A percentile compares a stretch with the other conserved stretches of the same genome.
These are phyloP conservation scores for Papiliotrema laurentii DNA, from an alignment of 1,284 basidiomycete genomes.

Conservation along the genomic window DNA sequence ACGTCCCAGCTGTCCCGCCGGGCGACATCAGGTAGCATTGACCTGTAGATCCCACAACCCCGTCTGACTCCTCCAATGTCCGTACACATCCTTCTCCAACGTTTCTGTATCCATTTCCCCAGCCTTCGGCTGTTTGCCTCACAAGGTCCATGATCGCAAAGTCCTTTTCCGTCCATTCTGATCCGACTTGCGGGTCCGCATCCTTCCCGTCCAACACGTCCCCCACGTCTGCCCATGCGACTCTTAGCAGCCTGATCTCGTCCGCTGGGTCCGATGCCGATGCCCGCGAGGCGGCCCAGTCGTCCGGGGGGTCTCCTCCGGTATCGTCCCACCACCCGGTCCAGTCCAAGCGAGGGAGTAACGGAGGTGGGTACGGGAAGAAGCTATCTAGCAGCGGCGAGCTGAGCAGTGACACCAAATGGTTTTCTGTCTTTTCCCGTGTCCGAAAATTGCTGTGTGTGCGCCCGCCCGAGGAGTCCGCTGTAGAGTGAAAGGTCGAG, in stretches of 20 bases:
- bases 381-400: conserved; percentile 38
- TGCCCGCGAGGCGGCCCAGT: conserved; percentile 12
- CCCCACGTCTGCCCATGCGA: conserved; percentile 43
- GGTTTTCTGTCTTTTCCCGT: conserved; percentile 12
- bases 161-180: conserved; percentile 22
- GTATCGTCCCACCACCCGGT: conserved; percentile 38
- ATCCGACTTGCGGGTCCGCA: neutral
- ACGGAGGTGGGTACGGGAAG: conserved; percentile 42
- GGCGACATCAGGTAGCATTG: conserved; percentile 29
- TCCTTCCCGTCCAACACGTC: conserved; percentile 34
- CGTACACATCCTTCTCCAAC: conserved; percentile 28
- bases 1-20: neutral
- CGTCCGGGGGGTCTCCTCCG: conserved; percentile 10
- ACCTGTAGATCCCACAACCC: conserved; percentile 8
- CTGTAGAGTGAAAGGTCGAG: conserved; percentile 20
- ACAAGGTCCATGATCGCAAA: conserved; percentile 13
- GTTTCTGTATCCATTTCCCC: conserved; percentile 13
- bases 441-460: conserved; percentile 5
- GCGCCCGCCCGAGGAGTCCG: conserved; percentile 15
- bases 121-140: conserved; percentile 21
- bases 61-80: conserved; percentile 9
- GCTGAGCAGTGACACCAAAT: conserved; percentile 34
- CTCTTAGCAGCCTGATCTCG: conserved; percentile 29
- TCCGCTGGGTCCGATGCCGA: conserved; percentile 5
- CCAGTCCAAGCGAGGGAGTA: conserved; percentile 36